Percentiles rank a stretch among this genome's conserved stretches.
phyloP scores from a whole-genome alignment of 2,329 filamentous ascomycete genomes.

The Alternaria infectoria region DNA sequence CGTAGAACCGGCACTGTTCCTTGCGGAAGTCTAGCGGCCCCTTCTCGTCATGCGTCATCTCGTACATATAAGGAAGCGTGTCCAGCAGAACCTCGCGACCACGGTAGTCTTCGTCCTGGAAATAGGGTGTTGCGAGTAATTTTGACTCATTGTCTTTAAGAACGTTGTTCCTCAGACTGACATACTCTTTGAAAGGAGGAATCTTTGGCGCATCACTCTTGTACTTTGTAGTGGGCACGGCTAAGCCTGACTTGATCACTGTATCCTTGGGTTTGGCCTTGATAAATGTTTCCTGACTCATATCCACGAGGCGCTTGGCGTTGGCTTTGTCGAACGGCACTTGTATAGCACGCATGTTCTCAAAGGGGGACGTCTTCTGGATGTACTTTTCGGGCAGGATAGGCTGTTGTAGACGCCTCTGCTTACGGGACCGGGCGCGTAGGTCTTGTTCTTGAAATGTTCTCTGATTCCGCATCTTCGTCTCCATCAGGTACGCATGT shows the following conservation, averaged over 20 bases:
- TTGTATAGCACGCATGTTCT: constrained; percentile 25
- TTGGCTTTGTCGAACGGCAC: constrained; percentile 4
- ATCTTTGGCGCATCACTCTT: constrained; percentile 26
- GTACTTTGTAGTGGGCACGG: constrained; percentile 21
- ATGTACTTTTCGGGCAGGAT: constrained; percentile 14
- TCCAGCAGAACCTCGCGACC: constrained; percentile 27
- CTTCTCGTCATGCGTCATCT: constrained; percentile 26
- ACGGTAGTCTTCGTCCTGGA: constrained; percentile 32
- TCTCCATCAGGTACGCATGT: constrained; percentile 24
- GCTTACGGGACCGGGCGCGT: constrained; percentile 9
- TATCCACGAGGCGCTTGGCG: background rate
- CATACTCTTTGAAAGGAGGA: constrained; percentile 51
- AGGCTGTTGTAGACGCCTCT: background rate
- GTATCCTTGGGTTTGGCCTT: constrained; percentile 16
- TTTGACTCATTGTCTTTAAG: constrained; percentile 50
- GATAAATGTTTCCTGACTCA: constrained; percentile 26
- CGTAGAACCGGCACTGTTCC: constrained; percentile 46
- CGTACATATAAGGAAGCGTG: constrained; percentile 39
- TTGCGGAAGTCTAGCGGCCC: constrained; percentile 40
- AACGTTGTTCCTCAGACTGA: constrained; percentile 50
- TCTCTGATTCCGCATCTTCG: constrained; percentile 27
- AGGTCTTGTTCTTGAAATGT: constrained; percentile 26
- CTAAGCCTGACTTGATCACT: constrained; percentile 10
- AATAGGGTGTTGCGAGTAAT: constrained; percentile 48
- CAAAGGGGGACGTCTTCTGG: constrained; percentile 33